phyloP scores from a whole-genome alignment of 345 rosid species.

The Hibiscus mutabilis region DNA sequence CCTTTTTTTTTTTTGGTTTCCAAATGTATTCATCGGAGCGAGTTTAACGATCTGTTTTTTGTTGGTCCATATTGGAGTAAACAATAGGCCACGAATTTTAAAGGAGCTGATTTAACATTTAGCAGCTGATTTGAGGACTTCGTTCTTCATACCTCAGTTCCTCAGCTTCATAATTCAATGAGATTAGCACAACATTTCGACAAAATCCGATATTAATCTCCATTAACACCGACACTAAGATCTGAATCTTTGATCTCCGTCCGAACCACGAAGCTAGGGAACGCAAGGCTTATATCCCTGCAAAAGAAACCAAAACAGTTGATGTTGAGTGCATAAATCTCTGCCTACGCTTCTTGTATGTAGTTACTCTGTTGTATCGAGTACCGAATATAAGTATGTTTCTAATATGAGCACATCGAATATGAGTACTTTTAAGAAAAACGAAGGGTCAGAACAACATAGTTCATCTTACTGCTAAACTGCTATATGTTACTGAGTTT shows the following conservation, averaged over 20 bases:
- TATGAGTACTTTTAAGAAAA: too few relatives aligned
- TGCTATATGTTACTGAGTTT: neutral
- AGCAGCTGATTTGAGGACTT: too few relatives aligned
- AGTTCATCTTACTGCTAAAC: neutral
- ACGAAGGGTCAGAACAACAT: too few relatives aligned
- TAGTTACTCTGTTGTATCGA: too few relatives aligned
- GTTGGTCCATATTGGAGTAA: too few relatives aligned
- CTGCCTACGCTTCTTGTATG: too few relatives aligned
- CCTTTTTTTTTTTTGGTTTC: too few relatives aligned
- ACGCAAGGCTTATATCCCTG: slow-evolving; percentile 77
- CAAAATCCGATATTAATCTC: neutral
- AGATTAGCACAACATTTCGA: neutral
- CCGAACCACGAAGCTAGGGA: slow-evolving; percentile 64
- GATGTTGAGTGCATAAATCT: neutral
- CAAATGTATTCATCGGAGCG: too few relatives aligned
- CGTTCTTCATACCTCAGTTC: neutral
- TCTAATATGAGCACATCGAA: too few relatives aligned
- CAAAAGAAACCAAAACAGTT: slow-evolving; percentile 8
- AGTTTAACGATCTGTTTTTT: too few relatives aligned
- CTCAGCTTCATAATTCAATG: neutral
- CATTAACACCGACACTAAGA: slow-evolving; percentile 6
- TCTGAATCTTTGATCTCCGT: slow-evolving; percentile 62
- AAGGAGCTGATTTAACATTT: too few relatives aligned
- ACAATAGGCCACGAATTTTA: too few relatives aligned
- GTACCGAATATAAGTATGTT: neutral